These are phyloP conservation scores for Penicillium hordei DNA, from an alignment of 2,329 filamentous ascomycete genomes.

Conservation along the genomic window DNA sequence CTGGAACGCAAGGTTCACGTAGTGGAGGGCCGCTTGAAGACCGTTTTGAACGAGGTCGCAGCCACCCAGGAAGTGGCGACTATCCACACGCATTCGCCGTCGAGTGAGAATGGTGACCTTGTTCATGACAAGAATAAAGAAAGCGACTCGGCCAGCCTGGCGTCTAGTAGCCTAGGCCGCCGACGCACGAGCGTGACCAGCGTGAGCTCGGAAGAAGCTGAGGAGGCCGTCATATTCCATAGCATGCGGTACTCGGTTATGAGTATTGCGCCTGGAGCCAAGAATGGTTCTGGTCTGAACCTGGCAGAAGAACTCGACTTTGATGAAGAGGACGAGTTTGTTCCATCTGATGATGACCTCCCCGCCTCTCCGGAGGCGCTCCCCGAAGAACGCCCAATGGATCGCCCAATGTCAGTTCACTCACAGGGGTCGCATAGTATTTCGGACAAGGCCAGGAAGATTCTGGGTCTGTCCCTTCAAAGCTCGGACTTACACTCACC, in stretches of 20 bases:
- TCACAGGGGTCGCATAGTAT: slow-evolving; percentile 39
- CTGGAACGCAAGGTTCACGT: slow-evolving; percentile 84
- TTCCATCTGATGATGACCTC: slow-evolving; percentile 67
- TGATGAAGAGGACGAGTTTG: slow-evolving; percentile 69
- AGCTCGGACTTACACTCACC: slow-evolving; percentile 27
- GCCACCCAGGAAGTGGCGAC: slow-evolving; percentile 37
- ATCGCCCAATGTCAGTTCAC: slow-evolving; percentile 43
- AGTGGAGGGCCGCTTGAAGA: slow-evolving; percentile 82
- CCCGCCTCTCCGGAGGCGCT: slow-evolving; percentile 51
- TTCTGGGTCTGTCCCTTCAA: slow-evolving; percentile 47
- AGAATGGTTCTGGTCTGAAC: slow-evolving; percentile 64
- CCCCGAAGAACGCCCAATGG: slow-evolving; percentile 45
- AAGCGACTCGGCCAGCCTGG: slow-evolving; percentile 70
- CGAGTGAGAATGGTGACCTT: slow-evolving; percentile 62
- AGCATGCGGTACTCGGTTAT: slow-evolving; percentile 71
- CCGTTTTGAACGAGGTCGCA: slow-evolving; percentile 78
- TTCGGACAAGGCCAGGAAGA: slow-evolving; percentile 45
- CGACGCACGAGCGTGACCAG: slow-evolving; percentile 60
- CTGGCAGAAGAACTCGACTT: slow-evolving; percentile 90
- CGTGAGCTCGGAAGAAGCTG: slow-evolving; percentile 51
- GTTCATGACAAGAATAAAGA: slow-evolving; percentile 60
- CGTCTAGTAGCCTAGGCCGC: slow-evolving; percentile 64
- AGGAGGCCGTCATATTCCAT: slow-evolving; percentile 50
- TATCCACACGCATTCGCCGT: slow-evolving; percentile 30
- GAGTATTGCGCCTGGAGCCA: slow-evolving; percentile 57